Conservation (phyloP, 2,329 filamentous ascomycete genomes). For the Diplodia sapinea region DNA sequence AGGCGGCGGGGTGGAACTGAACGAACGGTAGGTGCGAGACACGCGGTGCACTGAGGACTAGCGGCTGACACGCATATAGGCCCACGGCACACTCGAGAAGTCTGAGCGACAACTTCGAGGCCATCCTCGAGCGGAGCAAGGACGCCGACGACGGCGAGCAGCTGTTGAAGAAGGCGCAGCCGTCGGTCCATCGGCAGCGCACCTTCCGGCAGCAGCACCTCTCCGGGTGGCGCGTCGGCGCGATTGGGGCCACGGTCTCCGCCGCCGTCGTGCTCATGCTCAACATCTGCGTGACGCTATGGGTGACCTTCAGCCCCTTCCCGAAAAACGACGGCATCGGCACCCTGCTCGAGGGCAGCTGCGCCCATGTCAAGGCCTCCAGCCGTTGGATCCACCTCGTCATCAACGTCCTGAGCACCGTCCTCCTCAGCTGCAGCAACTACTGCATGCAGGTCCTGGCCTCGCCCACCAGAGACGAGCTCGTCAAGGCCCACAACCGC, state of each 20-base stretch:
- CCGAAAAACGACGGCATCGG: conserved; percentile 2
- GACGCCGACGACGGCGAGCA: background rate
- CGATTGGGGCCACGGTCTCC: background rate
- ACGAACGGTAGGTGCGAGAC: background rate
- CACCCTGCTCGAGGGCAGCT: conserved; percentile 22
- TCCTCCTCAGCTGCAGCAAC: conserved; percentile 45
- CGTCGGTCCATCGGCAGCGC: background rate
- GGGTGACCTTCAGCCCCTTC: background rate
- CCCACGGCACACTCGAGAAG: background rate
- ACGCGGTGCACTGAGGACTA: background rate
- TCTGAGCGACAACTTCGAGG: background rate
- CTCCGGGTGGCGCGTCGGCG: conserved; percentile 13
- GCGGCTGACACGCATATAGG: background rate
- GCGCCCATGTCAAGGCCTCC: background rate
- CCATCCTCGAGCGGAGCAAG: background rate
- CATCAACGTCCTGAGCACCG: conserved; percentile 26
- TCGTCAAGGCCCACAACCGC: conserved; percentile 55
- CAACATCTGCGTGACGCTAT: background rate
- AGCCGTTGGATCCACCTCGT: conserved; percentile 35
- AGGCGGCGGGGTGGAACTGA: background rate
- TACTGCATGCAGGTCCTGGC: conserved; percentile 60
- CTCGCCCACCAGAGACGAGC: conserved; percentile 56
- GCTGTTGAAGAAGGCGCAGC: background rate
- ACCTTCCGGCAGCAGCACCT: conserved; percentile 1
- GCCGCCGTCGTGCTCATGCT: background rate